These are phyloP conservation scores for Lasiosphaeriaceae sp. DNA, from an alignment of 495 filamentous ascomycete species.

Conservation along the genomic window DNA sequence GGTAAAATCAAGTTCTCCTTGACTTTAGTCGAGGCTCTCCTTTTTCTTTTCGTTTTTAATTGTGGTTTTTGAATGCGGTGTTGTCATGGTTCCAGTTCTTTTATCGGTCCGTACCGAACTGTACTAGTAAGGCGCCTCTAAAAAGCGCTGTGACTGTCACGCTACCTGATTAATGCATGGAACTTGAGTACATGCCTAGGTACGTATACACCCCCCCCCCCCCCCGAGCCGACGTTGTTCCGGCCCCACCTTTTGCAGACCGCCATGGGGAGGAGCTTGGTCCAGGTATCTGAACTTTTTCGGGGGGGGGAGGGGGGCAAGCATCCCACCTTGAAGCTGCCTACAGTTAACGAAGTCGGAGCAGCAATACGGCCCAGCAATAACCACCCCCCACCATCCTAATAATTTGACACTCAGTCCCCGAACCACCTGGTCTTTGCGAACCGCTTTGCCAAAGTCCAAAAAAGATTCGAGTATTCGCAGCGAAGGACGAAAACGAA, in stretches of 20 bases:
- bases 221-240: background rate
- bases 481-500: background rate
- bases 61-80: too few species aligned
- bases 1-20: too few species aligned
- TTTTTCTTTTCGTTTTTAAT: too few species aligned
- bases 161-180: too few species aligned
- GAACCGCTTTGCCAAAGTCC: background rate
- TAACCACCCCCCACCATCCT: background rate
- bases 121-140: too few species aligned
- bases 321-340: constrained; percentile 17
- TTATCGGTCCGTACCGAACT: too few species aligned
- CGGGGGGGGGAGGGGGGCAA: background rate
- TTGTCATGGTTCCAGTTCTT: too few species aligned
- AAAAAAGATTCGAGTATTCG: background rate
- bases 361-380: background rate
- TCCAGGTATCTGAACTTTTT: constrained; percentile 12
- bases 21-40: too few species aligned
- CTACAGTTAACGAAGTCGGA: background rate
- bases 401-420: background rate
- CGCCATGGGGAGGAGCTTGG: constrained; percentile 3
- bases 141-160: too few species aligned
- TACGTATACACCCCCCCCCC: too few species aligned
- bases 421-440: too few species aligned
- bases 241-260: background rate
- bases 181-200: too few species aligned